These are phyloP conservation scores for Biancaea sappan DNA, from an alignment of 306 rosid species.

Conservation along the genomic window DNA sequence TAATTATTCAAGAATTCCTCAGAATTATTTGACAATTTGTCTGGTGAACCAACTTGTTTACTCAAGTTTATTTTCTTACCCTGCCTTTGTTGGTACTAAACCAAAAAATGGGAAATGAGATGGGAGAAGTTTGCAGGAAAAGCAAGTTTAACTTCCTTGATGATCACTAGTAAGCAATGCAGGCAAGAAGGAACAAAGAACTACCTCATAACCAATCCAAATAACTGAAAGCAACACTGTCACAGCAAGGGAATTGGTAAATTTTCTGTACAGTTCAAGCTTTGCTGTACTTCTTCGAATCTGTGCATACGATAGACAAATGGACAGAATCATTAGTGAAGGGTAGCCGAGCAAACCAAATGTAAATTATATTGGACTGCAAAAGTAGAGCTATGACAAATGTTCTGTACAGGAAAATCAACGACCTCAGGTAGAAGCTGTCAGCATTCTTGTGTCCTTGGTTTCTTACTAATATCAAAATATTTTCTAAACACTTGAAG, in stretches of 20 bases:
- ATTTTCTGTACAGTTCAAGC: conserved; percentile 78
- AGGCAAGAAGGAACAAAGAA: neutral
- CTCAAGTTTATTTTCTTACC: conserved; percentile 12
- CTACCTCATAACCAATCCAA: conserved; percentile 84
- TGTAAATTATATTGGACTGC: neutral
- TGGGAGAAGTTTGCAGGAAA: neutral
- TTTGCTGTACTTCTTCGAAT: conserved; percentile 64
- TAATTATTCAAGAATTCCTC: conserved; percentile 12
- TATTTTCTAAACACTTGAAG: neutral
- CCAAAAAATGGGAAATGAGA: neutral
- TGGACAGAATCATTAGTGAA: conserved; percentile 19
- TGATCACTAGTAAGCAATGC: neutral
- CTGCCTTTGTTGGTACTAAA: conserved; percentile 4
- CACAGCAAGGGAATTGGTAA: conserved; percentile 79
- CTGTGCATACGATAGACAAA: conserved; percentile 39
- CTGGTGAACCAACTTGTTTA: neutral
- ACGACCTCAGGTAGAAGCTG: conserved; percentile 16
- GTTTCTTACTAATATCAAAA: conserved; percentile 8
- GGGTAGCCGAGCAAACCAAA: conserved; percentile 15
- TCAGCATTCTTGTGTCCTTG: neutral
- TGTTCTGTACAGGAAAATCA: conserved; percentile 22
- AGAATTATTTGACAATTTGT: conserved; percentile 12
- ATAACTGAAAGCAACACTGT: conserved; percentile 68
- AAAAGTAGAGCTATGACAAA: conserved; percentile 2
- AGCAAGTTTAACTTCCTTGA: neutral